Conservation (phyloP, 2,329 filamentous ascomycete species). For the Dothistroma pini region DNA sequence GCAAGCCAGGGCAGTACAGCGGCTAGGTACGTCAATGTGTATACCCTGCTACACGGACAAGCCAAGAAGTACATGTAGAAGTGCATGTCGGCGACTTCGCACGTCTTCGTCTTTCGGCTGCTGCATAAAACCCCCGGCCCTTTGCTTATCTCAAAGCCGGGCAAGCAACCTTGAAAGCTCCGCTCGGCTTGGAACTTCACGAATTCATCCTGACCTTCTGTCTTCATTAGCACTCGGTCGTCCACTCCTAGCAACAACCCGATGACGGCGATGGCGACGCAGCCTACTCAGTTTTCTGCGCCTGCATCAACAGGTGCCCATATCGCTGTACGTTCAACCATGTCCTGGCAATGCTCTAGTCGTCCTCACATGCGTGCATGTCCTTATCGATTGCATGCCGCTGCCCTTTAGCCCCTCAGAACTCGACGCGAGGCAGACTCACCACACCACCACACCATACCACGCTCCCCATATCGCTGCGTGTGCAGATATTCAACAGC, state of each 20-base stretch:
- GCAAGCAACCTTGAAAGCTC: not conserved
- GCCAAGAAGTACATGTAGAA: constrained; percentile 3
- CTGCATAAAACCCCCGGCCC: too few relatives aligned
- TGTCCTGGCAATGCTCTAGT: too few relatives aligned
- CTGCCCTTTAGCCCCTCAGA: too few relatives aligned
- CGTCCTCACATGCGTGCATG: too few relatives aligned
- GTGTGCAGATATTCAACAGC: too few relatives aligned
- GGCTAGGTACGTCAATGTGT: constrained; percentile 13
- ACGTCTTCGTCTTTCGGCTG: not conserved
- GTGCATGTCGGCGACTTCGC: constrained; percentile 1
- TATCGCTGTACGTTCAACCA: not conserved
- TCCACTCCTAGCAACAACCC: constrained; percentile 35
- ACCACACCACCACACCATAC: too few relatives aligned
- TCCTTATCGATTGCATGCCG: too few relatives aligned
- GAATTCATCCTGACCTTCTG: not conserved
- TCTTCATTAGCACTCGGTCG: constrained; percentile 26
- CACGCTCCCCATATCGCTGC: too few relatives aligned
- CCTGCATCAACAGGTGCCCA: constrained; percentile 42
- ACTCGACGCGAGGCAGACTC: too few relatives aligned
- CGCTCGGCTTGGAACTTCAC: not conserved
- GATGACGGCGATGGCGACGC: constrained; percentile 41
- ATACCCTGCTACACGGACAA: too few relatives aligned
- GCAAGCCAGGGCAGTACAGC: constrained; percentile 11
- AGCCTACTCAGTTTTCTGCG: constrained; percentile 61
- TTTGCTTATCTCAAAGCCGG: not conserved